phyloP scores from a whole-genome alignment of 345 rosid genomes.

The Gossypium mustelinum region DNA sequence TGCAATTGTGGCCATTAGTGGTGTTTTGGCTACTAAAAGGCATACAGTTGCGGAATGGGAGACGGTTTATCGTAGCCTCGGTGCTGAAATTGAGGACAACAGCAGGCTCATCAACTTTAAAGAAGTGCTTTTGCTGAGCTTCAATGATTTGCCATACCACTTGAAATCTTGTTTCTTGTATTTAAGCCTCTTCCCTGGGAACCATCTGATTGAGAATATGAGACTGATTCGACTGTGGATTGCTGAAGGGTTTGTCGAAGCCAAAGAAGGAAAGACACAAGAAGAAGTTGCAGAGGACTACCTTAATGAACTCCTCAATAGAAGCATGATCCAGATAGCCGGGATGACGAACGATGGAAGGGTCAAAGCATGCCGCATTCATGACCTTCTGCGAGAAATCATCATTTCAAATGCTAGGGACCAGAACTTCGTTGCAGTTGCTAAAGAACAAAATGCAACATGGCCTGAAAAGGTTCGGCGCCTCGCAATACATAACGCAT shows the following conservation, averaged over 20 bases:
- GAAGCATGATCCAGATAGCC: slow-evolving; percentile 38
- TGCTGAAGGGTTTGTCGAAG: slow-evolving; percentile 37
- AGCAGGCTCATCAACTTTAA: slow-evolving; percentile 14
- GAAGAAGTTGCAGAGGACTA: slow-evolving; percentile 46
- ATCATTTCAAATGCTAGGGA: slow-evolving; percentile 36
- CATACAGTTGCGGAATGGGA: slow-evolving; percentile 24
- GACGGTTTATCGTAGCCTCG: slow-evolving; percentile 12
- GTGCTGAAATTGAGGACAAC: slow-evolving; percentile 22
- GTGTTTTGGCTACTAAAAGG: slow-evolving; percentile 24
- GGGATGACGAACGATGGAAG: slow-evolving; percentile 30
- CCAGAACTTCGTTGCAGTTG: slow-evolving; percentile 29
- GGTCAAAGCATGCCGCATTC: slow-evolving; percentile 34
- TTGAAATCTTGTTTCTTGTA: slow-evolving; percentile 33
- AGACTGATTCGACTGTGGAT: slow-evolving; percentile 41
- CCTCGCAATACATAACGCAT: slow-evolving; percentile 26
- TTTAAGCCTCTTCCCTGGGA: slow-evolving; percentile 41
- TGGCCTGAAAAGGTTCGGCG: slow-evolving; percentile 40
- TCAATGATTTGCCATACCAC: slow-evolving; percentile 19
- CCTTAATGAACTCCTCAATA: slow-evolving; percentile 31
- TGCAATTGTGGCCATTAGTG: slow-evolving; percentile 32
- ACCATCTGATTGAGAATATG: slow-evolving; percentile 18
- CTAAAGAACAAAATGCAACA: slow-evolving; percentile 15
- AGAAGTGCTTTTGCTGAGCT: slow-evolving; percentile 26
- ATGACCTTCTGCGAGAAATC: slow-evolving; percentile 34
- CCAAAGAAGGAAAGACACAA: slow-evolving; percentile 31